These are phyloP conservation scores for Plantago elongata DNA, from an alignment of 257 asterid genomes.

Conservation along the genomic window DNA sequence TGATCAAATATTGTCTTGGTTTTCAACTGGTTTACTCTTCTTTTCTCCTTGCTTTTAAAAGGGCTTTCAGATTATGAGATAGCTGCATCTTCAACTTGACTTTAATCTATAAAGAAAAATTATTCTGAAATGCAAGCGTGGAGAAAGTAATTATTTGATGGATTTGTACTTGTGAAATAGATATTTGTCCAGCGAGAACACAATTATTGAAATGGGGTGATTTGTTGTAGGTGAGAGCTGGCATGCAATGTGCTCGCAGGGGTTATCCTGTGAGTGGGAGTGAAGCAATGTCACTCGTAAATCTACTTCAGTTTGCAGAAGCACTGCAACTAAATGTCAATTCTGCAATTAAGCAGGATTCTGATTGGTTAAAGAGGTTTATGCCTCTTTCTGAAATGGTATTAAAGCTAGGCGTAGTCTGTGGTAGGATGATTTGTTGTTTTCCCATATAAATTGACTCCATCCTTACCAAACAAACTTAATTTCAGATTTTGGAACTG, in stretches of 20 bases:
- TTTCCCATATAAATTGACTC: slow-evolving; percentile 2
- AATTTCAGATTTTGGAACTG: slow-evolving; percentile 69
- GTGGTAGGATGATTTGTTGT: slow-evolving; percentile 7
- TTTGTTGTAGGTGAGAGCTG: slow-evolving; percentile 63
- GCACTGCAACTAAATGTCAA: slow-evolving; percentile 64
- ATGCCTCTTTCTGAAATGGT: slow-evolving; percentile 91
- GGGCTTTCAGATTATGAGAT: too few relatives aligned
- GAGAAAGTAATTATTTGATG: too few relatives aligned
- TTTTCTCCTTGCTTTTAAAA: background rate
- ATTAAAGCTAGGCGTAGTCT: slow-evolving; percentile 17
- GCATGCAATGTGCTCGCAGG: slow-evolving; percentile 54
- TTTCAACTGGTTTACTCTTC: background rate
- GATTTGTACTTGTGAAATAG: too few relatives aligned
- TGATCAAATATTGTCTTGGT: slow-evolving; percentile 16
- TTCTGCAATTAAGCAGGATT: slow-evolving; percentile 75
- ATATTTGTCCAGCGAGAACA: too few relatives aligned
- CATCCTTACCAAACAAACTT: slow-evolving; percentile 18
- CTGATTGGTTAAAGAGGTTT: slow-evolving; percentile 62
- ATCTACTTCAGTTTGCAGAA: slow-evolving; percentile 57
- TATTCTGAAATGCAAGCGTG: too few relatives aligned
- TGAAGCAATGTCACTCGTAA: slow-evolving; percentile 69
- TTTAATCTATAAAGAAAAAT: too few relatives aligned
- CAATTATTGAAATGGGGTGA: background rate
- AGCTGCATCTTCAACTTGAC: too few relatives aligned
- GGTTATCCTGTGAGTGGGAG: slow-evolving; percentile 62